Base-by-base conservation (phyloP, 2,329 filamentous ascomycete species). In the Clathrospora elynae region DNA sequence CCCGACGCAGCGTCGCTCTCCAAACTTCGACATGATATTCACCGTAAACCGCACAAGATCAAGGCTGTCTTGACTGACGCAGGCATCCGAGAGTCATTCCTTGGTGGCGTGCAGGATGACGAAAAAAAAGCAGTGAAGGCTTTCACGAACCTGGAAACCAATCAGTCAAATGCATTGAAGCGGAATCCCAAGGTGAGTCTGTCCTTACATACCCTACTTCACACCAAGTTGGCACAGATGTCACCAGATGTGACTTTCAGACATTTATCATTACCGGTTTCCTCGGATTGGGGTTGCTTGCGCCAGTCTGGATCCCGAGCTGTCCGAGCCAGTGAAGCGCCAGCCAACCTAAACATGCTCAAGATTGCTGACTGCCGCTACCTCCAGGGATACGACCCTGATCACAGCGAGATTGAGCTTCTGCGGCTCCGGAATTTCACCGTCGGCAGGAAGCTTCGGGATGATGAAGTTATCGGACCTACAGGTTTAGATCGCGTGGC, bases 371-470 rank as follows among this genome's bases (percentile, higher is more conserved):
- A 68, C 43, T 25, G 20, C 54, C 12, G 18, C 31, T 52, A 40
- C 13, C n/a, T 41, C 16, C 62, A 92, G 86, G 89, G 87, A 32
- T 95, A 87, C 64, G 75, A 82, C 30, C 78, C 80, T 13, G 84
- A 88, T 44, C 88, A 96, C 64, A 75, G 80, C 28, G 87, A 96
- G 56, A 90, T 96, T 60, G 83, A 85, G 41, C 78, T 96, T 37
- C 76, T 96, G 41, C 87, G 90, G 58, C 77, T 96, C 62, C 81
- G 84, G 48, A 93, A 85, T 67, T 96, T 87, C 66, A 91, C 87
- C 0, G 71, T 95, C 14, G 79, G 82, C 24, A 83, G 77, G 46
- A 82, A 83, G 62, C 71, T 96, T 23, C 67, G 77, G 9, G 89
- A 84, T 58, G 70, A 77, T 7, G 75, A 88, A 33, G 76, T 95